phyloP scores from a whole-genome alignment of 176 grass and related monocot genomes.

The Alopecurus myosuroides region DNA sequence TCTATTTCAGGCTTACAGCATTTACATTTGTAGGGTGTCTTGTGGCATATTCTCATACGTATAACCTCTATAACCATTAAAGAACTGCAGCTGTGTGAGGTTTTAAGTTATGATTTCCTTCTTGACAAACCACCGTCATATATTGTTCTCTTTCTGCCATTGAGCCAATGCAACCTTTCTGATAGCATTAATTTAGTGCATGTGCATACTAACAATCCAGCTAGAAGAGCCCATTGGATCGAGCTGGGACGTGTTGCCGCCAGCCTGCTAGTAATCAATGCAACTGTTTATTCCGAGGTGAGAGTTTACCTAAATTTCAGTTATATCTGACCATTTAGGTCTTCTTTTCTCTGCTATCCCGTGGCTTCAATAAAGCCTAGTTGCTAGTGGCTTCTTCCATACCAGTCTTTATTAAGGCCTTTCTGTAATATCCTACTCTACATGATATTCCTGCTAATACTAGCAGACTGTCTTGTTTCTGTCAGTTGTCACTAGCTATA shows the following conservation, averaged over 20 bases:
- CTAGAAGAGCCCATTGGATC: constrained; percentile 11
- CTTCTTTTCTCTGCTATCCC: neutral
- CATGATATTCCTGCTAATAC: constrained; percentile 23
- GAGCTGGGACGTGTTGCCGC: constrained; percentile 7
- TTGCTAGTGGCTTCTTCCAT: constrained; percentile 9
- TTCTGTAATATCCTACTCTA: constrained; percentile 16
- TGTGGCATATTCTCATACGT: neutral
- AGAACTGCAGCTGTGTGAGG: neutral
- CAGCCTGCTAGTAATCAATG: constrained; percentile 29
- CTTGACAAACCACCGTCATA: neutral
- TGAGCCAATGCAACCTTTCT: neutral
- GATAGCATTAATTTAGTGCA: constrained; percentile 5
- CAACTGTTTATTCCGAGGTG: constrained; percentile 13
- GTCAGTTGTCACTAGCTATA: neutral
- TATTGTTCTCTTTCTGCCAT: neutral
- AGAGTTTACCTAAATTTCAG: constrained; percentile 14
- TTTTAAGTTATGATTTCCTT: neutral
- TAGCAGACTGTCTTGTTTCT: constrained; percentile 18
- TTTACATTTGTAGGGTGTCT: neutral
- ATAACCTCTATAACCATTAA: neutral
- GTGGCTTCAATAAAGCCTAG: constrained; percentile 16
- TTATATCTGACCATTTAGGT: constrained; percentile 21
- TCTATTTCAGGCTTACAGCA: neutral
- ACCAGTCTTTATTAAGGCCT: constrained; percentile 6
- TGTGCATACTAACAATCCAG: constrained; percentile 11